Evolutionary conservation across 1,284 basidiomycete species (phyloP), one percentile per base, ranked within the genome.

Genomic region (Trichosporon sp.): DNA sequence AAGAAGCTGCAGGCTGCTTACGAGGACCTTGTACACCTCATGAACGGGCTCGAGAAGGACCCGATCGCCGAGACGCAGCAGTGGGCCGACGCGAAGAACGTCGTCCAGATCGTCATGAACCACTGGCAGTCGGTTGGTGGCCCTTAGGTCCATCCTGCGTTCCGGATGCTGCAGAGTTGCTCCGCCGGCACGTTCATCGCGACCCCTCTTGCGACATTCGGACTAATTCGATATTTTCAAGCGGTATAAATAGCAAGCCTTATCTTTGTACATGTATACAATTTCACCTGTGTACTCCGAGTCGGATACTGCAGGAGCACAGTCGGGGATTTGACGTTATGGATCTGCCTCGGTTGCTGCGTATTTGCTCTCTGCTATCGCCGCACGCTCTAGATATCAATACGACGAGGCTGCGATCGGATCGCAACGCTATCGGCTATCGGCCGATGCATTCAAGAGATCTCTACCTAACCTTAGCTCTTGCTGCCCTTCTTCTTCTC

Each of bases 21-120:
- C 40, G 88, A 86, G 74, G 91, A 91, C 71, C 85, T 95, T 71
- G 85, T 88, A 74, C 88, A 90, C 75, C 83, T 92, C 59, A 85
- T 93, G 70, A 92, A 68, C 37, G 77, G 73, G 6, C 72, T 80
- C 7, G n/a, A 68, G 11, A 65, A 66, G 5, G 77, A 80, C 51
- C 70, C 71, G 11, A 69, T 80, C 11, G 51, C 71, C n/a, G 68
- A 46, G 31, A 75, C 73, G 2, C 61, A 68, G 31, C 79, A 80
- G 71, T 81, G 66, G 67, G 69, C 75, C 68, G 73, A 76, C 35
- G 79, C 80, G 7, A 66, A 66, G 10, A 66, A 46, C 19, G 69
- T 74, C 48, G 65, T 80, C 43, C 68, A 78, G 68, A 71, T 76
- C 43, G 76, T 79, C 63, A 71, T 78, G 65, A 67, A 70, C 40